Evolutionary conservation across 371 early-diverging fungal species (phyloP).

Genomic region (Apophysomyces trapeziformis): DNA sequence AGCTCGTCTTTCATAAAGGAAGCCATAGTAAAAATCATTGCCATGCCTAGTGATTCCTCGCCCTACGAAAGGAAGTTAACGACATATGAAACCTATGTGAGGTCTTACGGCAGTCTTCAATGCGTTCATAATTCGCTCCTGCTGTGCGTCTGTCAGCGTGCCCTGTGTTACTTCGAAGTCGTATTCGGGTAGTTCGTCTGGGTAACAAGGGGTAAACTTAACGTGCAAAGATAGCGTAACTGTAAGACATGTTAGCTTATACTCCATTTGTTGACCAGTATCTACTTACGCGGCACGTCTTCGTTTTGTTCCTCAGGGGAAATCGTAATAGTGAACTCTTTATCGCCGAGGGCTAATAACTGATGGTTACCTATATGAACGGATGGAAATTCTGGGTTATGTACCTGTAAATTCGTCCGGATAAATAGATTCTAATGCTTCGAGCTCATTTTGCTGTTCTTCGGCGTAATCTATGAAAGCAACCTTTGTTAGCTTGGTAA

Average conservation of each 20-base stretch:
- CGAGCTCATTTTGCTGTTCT: conserved; percentile 87
- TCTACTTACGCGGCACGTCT: conserved; percentile 51
- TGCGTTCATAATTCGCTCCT: conserved; percentile 47
- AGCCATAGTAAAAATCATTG: conserved; percentile 89
- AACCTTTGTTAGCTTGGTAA: not conserved
- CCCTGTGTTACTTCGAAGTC: conserved; percentile 61
- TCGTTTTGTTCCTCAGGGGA: conserved; percentile 63
- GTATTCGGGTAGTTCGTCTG: conserved; percentile 82
- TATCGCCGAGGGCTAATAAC: conserved; percentile 35
- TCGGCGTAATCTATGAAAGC: conserved; percentile 65
- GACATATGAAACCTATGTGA: not conserved
- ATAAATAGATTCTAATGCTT: conserved; percentile 92
- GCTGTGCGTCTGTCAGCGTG: conserved; percentile 49
- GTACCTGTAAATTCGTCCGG: conserved; percentile 85
- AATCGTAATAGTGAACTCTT: conserved; percentile 54
- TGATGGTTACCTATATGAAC: not conserved
- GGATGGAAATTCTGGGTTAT: not conserved
- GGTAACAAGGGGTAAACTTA: conserved; percentile 86
- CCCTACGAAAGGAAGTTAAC: conserved; percentile 39
- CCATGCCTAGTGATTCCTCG: conserved; percentile 88
- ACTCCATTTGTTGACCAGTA: not conserved
- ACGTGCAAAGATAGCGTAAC: conserved; percentile 66
- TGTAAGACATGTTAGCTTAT: conserved; percentile 16
- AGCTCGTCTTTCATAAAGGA: conserved; percentile 77
- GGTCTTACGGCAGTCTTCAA: conserved; percentile 53